Evolutionary conservation across 2,329 filamentous ascomycete species (phyloP).

Genomic region (Sporothrix globosa): DNA sequence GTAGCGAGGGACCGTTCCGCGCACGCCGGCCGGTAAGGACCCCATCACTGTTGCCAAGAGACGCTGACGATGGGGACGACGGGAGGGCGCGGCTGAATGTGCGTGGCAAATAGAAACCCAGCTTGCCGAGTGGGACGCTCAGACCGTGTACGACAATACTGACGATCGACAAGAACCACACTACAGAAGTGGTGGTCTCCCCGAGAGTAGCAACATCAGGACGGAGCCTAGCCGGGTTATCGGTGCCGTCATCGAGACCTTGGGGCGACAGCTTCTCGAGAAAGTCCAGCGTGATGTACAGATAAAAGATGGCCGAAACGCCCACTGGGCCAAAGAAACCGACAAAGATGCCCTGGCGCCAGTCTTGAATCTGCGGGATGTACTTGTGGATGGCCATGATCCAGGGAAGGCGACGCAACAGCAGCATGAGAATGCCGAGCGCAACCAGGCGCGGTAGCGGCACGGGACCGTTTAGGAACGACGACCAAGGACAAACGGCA

Average conservation of each 20-base stretch:
- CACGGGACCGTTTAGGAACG: constrained; percentile 67
- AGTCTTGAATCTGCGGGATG: constrained; percentile 77
- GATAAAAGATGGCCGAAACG: constrained; percentile 88
- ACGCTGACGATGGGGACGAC: constrained; percentile 23
- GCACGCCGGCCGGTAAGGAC: neutral
- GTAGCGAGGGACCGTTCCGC: constrained; percentile 33
- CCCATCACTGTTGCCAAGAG: constrained; percentile 7
- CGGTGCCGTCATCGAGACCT: constrained; percentile 65
- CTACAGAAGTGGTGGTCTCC: constrained; percentile 70
- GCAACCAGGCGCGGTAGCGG: constrained; percentile 72
- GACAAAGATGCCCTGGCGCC: constrained; percentile 78
- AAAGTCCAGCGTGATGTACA: constrained; percentile 80
- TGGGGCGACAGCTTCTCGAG: constrained; percentile 64
- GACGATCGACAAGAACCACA: constrained; percentile 85
- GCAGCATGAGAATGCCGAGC: constrained; percentile 73
- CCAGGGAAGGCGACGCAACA: constrained; percentile 77
- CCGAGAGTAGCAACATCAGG: constrained; percentile 67
- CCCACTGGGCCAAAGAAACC: constrained; percentile 94
- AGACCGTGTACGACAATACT: constrained; percentile 85
- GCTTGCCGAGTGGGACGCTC: constrained; percentile 74
- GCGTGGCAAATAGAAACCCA: constrained; percentile 64
- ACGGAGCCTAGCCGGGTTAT: constrained; percentile 63
- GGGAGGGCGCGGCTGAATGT: constrained; percentile 58
- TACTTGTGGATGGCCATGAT: constrained; percentile 72
- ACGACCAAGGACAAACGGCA: constrained; percentile 78